Evolutionary conservation across 2,329 filamentous ascomycete species (phyloP).

Genomic region (Mycocentrospora acerina): DNA sequence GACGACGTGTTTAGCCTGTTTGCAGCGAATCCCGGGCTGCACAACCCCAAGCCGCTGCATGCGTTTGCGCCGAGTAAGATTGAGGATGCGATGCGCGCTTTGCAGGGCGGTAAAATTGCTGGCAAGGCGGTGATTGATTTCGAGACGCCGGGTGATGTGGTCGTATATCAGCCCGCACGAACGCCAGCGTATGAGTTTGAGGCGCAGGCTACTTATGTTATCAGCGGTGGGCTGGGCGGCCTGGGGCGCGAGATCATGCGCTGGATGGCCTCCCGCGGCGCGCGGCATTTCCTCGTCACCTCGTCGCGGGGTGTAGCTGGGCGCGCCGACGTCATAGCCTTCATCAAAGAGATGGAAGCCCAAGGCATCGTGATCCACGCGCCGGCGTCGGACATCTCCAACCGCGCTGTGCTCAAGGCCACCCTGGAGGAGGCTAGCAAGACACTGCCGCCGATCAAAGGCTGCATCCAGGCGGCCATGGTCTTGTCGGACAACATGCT

Average conservation of each 20-base stretch:
- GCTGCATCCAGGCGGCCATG: constrained; percentile 18
- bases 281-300: constrained; percentile 22
- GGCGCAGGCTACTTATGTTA: constrained; percentile 21
- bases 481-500: constrained; percentile 10
- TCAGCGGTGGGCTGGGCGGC: constrained; percentile 31
- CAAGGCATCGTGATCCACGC: constrained; percentile 16
- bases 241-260: constrained; percentile 27
- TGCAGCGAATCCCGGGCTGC: not conserved
- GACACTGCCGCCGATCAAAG: constrained; percentile 16
- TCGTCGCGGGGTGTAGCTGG: constrained; percentile 20
- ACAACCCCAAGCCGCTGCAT: constrained; percentile 3
- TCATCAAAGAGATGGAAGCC: constrained; percentile 14
- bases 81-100: constrained; percentile 18
- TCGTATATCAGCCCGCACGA: constrained; percentile 4
- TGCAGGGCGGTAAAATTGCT: constrained; percentile 34
- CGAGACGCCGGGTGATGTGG: constrained; percentile 15
- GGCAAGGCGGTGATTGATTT: constrained; percentile 44
- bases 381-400: constrained; percentile 18
- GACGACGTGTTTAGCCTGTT: constrained; percentile 7
- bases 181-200: constrained; percentile 5
- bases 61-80: constrained; percentile 9
- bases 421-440: constrained; percentile 6
- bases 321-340: constrained; percentile 11
- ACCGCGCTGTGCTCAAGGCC: constrained; percentile 11
- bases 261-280: constrained; percentile 29